Base-by-base conservation (phyloP, 1,284 basidiomycete species). In the Trichosporon sp. region DNA sequence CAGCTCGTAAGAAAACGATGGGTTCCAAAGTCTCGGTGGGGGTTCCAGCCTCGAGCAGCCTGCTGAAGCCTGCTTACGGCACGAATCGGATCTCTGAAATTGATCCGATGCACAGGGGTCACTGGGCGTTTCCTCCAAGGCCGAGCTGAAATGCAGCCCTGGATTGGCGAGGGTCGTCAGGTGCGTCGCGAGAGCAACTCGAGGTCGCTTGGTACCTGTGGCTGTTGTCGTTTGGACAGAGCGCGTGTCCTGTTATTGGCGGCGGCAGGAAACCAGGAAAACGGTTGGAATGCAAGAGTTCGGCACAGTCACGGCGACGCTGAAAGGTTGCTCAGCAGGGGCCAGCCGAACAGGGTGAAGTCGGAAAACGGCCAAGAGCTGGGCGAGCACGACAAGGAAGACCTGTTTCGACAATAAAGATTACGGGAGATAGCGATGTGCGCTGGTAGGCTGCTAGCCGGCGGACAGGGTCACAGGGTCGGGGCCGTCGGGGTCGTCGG, bases 51-150 rank as follows among this genome's bases (percentile, higher is more conserved):
- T 40, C 8, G 6, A 37, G 35, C 35, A 10, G 35, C 35, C 35
- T 7, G 35, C 10, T 40, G 38, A 40, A 12, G 38, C 10, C 38
- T 35, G 59, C 59, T 63, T 63, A 63, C 59, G 31, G 59, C 59
- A 63, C 59, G 59, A 63, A 63, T 63, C 59, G 59, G 59, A 63
- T 63, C 59, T 63, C 32, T 63, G 59, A 32, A 63, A 63, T 63
- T 35, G 59, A 35, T 63, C 59, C 59, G 31, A 63, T 12, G 59
- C 59, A 63, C 59, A 35, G 31, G 59, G 51, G 59, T 35, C 35
- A 35, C 4, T 35, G 31, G 59, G 59, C 59, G 59, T 63, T 26
- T 63, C 21, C 32, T 32, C 32, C 59, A 63, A 63, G 31, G 32
- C 59, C 31, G 59, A 63, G 31, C 59, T 35, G 31, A 35, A 63